Conservation (phyloP, 495 filamentous ascomycete genomes). For the Aspergillus asperescens region DNA sequence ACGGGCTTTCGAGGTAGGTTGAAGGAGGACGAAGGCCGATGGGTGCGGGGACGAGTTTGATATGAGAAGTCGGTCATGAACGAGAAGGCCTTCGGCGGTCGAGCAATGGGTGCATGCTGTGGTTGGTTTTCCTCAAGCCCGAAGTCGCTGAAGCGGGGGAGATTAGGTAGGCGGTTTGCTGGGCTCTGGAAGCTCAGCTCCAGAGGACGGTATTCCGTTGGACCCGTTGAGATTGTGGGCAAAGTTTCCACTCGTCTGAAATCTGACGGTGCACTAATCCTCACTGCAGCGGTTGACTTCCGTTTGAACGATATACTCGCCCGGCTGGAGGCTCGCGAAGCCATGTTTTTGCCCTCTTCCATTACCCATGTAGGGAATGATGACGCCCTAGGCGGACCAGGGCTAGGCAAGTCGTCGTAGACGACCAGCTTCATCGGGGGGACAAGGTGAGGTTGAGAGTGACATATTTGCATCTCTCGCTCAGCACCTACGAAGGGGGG, state of each 20-base stretch:
- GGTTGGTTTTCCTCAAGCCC: slow-evolving; percentile 19
- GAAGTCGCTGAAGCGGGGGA: slow-evolving; percentile 43
- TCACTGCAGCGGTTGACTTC: slow-evolving; percentile 34
- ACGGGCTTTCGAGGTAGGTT: slow-evolving; percentile 40
- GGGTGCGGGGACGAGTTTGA: slow-evolving; percentile 21
- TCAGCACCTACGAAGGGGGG: slow-evolving; percentile 26
- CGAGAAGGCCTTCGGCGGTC: slow-evolving; percentile 28
- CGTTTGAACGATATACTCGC: slow-evolving; percentile 49
- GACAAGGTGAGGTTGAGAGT: slow-evolving; percentile 46
- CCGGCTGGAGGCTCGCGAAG: slow-evolving; percentile 47
- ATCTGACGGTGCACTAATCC: slow-evolving; percentile 50
- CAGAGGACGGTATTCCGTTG: slow-evolving; percentile 38
- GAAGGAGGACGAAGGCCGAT: slow-evolving; percentile 28
- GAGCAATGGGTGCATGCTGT: slow-evolving; percentile 16
- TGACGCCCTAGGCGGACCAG: slow-evolving; percentile 27
- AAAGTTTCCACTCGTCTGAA: slow-evolving; percentile 46
- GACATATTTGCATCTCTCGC: slow-evolving; percentile 45
- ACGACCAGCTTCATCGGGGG: slow-evolving; percentile 42
- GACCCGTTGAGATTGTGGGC: slow-evolving; percentile 21
- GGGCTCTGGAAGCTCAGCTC: slow-evolving; percentile 70
- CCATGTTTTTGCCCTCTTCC: slow-evolving; percentile 36
- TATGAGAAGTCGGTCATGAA: slow-evolving; percentile 16
- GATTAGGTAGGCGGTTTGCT: slow-evolving; percentile 58
- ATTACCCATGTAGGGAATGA: slow-evolving; percentile 37
- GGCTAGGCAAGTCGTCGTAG: slow-evolving; percentile 37